These are phyloP conservation scores for Citrus sp. DNA, from an alignment of 345 rosid genomes.

Conservation along the genomic window DNA sequence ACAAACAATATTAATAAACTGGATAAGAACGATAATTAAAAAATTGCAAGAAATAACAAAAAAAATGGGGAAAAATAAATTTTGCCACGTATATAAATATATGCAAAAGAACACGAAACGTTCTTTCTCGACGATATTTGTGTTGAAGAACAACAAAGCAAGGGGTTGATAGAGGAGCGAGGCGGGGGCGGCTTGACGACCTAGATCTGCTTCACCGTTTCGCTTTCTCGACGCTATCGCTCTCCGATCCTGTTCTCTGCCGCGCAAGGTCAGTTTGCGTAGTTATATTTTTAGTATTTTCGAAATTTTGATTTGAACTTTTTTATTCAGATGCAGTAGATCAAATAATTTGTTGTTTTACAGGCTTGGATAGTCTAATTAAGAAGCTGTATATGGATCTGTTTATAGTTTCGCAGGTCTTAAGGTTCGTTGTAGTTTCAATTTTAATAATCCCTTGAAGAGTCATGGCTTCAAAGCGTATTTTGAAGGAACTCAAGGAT, in stretches of 20 bases:
- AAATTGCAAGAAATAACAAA: too few species aligned
- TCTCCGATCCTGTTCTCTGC: slow-evolving; percentile 5
- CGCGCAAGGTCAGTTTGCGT: background rate
- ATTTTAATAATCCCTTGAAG: background rate
- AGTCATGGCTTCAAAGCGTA: slow-evolving; percentile 45
- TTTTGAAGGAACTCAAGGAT: slow-evolving; percentile 47
- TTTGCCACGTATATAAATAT: background rate
- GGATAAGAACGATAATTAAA: background rate
- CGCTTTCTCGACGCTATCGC: slow-evolving; percentile 4
- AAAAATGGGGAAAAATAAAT: background rate
- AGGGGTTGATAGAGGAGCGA: slow-evolving; percentile 1
- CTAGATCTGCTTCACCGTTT: slow-evolving; percentile 14
- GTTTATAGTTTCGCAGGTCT: slow-evolving; percentile 1
- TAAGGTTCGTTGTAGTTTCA: background rate
- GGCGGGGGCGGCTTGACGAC: background rate
- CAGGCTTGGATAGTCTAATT: background rate
- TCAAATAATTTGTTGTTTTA: background rate
- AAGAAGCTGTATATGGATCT: background rate
- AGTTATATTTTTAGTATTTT: background rate
- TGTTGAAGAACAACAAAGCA: background rate
- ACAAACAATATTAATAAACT: background rate
- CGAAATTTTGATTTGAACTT: background rate
- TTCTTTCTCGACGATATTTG: background rate
- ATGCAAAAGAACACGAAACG: too few species aligned
- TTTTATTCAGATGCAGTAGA: background rate